These are phyloP conservation scores for Acanthamoeba polyphaga DNA, from an alignment of 208 protist genomes.

Conservation along the genomic window DNA sequence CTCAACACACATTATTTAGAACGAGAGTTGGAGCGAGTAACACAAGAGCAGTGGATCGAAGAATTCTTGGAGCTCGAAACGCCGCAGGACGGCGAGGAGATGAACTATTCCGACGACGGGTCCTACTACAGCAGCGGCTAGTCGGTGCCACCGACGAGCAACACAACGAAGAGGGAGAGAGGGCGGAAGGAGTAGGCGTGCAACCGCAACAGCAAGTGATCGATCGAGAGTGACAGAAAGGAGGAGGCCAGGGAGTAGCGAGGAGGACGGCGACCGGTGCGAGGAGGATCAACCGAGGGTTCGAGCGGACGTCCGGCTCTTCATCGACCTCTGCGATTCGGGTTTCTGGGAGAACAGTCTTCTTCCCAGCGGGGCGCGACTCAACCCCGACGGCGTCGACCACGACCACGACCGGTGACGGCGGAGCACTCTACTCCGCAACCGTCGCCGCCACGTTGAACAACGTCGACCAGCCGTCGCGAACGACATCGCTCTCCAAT, in stretches of 20 bases:
- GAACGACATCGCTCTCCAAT: not conserved
- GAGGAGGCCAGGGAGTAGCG: not conserved
- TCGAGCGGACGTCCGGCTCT: not conserved
- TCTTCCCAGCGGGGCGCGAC: too few species aligned
- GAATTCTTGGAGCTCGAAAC: not conserved
- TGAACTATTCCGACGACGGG: not conserved
- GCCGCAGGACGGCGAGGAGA: not conserved
- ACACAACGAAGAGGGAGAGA: not conserved
- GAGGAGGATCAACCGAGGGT: not conserved
- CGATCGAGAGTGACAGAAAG: not conserved
- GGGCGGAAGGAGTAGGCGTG: not conserved
- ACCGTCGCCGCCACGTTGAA: too few species aligned
- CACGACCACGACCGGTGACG: too few species aligned
- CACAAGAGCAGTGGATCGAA: conserved; percentile 31
- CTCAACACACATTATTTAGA: not conserved
- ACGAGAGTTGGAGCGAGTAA: not conserved
- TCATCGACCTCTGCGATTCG: too few species aligned
- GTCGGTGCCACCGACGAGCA: not conserved
- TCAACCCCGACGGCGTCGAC: too few species aligned
- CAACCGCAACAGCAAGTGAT: not conserved
- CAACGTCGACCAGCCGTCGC: not conserved
- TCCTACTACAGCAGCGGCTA: not conserved
- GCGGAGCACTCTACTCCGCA: too few species aligned
- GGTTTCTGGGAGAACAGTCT: too few species aligned
- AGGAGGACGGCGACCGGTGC: not conserved